Conservation (phyloP, 768 basidiomycete species). For the Inosperma sp. region DNA sequence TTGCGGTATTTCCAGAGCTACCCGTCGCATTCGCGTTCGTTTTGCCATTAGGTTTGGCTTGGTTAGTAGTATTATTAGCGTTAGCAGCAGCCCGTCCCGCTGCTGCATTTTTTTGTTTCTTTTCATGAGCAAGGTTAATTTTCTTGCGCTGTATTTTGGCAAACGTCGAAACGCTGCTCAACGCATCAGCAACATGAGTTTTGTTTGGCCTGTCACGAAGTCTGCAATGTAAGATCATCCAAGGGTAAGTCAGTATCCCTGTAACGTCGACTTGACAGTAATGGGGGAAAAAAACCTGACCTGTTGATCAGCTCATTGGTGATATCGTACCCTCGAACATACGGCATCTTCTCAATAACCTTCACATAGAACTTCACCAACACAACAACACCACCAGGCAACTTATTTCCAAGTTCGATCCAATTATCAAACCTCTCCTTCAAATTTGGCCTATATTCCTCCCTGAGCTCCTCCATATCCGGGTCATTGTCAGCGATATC, state of each 20-base stretch:
- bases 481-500: constrained; percentile 50
- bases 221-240: constrained; percentile 27
- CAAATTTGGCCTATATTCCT: constrained; percentile 56
- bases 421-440: constrained; percentile 57
- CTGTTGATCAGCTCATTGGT: constrained; percentile 52
- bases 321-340: constrained; percentile 45
- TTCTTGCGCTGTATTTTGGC: constrained; percentile 48
- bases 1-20: neutral
- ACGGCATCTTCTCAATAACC: constrained; percentile 53
- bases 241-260: neutral
- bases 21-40: neutral
- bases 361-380: constrained; percentile 42
- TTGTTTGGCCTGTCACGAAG: constrained; percentile 53
- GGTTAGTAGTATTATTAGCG: constrained; percentile 9
- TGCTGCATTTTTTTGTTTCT: constrained; percentile 21
- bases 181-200: constrained; percentile 45
- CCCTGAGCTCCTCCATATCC: constrained; percentile 55
- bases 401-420: constrained; percentile 35
- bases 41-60: neutral
- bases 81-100: constrained; percentile 16
- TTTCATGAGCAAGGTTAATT: constrained; percentile 13
- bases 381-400: constrained; percentile 37
- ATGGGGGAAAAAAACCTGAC: constrained; percentile 30
- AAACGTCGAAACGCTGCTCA: constrained; percentile 46
- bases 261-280: neutral